Base-by-base conservation (phyloP, 768 basidiomycete species). In the Crassisporium funariophilum region DNA sequence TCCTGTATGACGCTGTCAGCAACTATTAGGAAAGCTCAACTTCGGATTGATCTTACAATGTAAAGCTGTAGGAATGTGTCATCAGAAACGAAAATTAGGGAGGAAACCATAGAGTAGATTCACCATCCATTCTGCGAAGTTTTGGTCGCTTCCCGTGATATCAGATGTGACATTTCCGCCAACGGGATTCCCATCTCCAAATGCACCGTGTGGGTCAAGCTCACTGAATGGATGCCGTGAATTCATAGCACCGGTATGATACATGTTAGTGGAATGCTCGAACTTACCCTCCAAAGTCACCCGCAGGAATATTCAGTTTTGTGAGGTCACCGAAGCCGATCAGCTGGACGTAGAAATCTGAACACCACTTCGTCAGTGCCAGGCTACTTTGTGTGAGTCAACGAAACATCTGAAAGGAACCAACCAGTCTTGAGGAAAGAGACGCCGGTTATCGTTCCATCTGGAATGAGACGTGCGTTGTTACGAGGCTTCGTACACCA, bases 91-190 rank as follows among this genome's bases (percentile, higher is more conserved):
- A 15, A 9, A 16, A 13, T 6, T 16, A 38, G n/a, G 22, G 16
- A 11, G 5, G 11, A 9, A 13, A 5, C 21, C n/a, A n/a, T 20
- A 15, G 1, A 9, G 15, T 2, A 22, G 24, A 41, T 62, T 31
- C 39, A 72, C 70, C 71, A 75, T 74, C 74, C 74, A 75, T 54
- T 74, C 72, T 1, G 65, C 67, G 44, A 60, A 71, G 34, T 62
- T 57, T 47, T 65, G 46, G 44, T 75, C 68, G n/a, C 56, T 43
- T 1, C 73, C 73, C 15, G 68, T 65, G 23, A 71, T 61, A 45
- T 73, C 72, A 4, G 72, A 69, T 2, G 73, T 75, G 9, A 76
- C 70, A 50, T 76, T 75, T 16, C 73, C 73, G 25, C 73, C 73
- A n/a, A 75, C 51, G 6, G 73, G 74, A 38, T 75, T 74, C 4